phyloP scores from a whole-genome alignment of 352 stramenopile genomes.

The Phytophthora pisi region DNA sequence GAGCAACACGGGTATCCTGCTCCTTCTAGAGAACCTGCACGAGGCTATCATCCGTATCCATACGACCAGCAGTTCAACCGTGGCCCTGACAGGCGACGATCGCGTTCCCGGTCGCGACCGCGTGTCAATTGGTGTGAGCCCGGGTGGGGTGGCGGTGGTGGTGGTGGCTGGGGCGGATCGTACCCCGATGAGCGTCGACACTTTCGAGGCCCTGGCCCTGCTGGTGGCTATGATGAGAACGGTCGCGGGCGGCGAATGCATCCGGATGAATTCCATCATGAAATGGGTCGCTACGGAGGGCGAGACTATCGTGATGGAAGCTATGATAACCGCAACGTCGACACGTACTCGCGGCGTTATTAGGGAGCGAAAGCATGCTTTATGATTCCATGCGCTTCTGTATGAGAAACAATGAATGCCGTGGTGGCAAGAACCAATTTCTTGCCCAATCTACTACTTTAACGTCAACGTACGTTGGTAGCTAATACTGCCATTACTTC shows the following conservation, averaged over 20 bases:
- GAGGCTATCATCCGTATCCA: background rate
- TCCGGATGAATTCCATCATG: conserved; percentile 1
- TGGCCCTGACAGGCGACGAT: conserved; percentile 9
- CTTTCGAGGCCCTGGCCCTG: conserved; percentile 9
- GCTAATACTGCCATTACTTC: background rate
- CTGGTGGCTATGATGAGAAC: conserved; percentile 7
- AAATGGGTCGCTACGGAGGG: conserved; percentile 9
- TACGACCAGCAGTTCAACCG: background rate
- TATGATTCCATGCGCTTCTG: background rate
- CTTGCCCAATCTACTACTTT: background rate
- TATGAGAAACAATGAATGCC: background rate
- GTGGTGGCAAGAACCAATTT: background rate
- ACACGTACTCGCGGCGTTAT: background rate
- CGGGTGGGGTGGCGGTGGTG: background rate
- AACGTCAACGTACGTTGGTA: too few species aligned
- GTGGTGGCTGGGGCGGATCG: conserved; percentile 8
- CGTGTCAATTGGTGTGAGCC: background rate
- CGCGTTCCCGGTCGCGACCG: conserved; percentile 24
- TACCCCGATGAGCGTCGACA: conserved; percentile 12
- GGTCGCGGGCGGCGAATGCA: conserved; percentile 13
- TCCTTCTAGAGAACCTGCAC: background rate
- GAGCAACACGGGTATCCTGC: background rate
- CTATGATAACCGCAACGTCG: conserved; percentile 1
- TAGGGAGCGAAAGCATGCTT: background rate
- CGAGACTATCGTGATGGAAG: conserved; percentile 8